Evolutionary conservation across 208 protist genomes (phyloP), one percentile per base, ranked within the genome.

Genomic region (Crithidia fasciculata): DNA sequence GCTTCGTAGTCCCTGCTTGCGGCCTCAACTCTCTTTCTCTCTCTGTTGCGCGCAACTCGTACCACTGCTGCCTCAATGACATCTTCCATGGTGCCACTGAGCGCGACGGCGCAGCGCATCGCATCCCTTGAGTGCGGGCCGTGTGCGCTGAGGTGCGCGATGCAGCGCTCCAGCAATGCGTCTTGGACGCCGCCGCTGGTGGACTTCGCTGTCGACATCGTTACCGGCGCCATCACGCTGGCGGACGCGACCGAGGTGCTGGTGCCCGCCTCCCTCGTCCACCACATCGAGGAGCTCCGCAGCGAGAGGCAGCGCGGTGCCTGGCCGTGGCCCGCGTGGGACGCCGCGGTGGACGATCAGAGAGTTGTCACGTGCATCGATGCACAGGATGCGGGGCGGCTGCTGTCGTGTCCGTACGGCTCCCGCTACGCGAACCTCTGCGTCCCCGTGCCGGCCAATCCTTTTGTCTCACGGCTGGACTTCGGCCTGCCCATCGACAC

Each of bases 361-460:
- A 55, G 69, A 28, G 60, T 87, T 2, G 76, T 81, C 36, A 78
- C 75, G 19, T 58, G 78, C 59, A 37, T 43, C 53, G 52, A 49
- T 16, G 65, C 66, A n/a, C 37, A 45, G 36, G 66, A 72, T 16
- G 74, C 52, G 4, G 37, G 43, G 5, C 60, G 19, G 5, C 52
- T 78, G 43, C 49, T 73, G 5, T 43, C 19, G 39, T 61, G 66
- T 28, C 39, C 54, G 16, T 71, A 53, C 44, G 69, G 66, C 52
- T n/a, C 53, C 39, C 43, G 18, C 28, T 72, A 69, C 37, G 69
- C 50, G 28, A 82, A 86, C 10, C 56, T 93, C 10, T 94, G 88
- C 53, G 75, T 96, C 10, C 82, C 82, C 28, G 86, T 94, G 15
- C 92, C 92, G 4, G 78, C 84, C n/a, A 88, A 88, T 0, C 88